A percentile compares a stretch with the other conserved stretches of the same genome.
Evolutionary conservation across 2,329 filamentous ascomycete genomes (phyloP).

Genomic region (Fusarium bactridioides): DNA sequence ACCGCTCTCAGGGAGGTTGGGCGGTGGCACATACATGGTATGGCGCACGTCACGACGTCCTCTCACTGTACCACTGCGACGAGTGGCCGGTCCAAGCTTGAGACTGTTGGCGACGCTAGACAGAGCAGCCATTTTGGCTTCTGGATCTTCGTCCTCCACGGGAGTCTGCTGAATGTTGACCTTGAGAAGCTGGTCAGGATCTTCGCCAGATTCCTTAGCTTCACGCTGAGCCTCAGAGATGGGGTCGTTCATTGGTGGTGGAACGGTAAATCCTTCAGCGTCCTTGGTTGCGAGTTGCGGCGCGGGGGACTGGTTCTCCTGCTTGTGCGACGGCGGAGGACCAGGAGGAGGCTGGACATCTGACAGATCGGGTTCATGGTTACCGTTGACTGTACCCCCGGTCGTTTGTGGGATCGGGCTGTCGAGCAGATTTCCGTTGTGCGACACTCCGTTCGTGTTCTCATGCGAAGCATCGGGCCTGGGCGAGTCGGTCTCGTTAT

Average conservation of each 20-base stretch:
- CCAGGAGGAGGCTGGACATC: conserved; percentile 62
- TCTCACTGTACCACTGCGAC: conserved; percentile 78
- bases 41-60: conserved; percentile 92
- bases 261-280: conserved; percentile 79
- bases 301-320: conserved; percentile 47
- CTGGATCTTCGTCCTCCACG: conserved; percentile 78
- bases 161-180: conserved; percentile 82
- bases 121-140: conserved; percentile 75
- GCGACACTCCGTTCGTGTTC: conserved; percentile 55
- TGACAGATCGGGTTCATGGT: conserved; percentile 55
- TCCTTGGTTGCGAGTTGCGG: conserved; percentile 62
- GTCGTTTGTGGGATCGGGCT: conserved; percentile 41
- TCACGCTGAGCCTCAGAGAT: conserved; percentile 79
- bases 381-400: conserved; percentile 57
- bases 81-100: conserved; percentile 69
- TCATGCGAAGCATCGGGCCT: conserved; percentile 47
- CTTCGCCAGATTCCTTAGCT: conserved; percentile 58
- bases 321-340: conserved; percentile 54
- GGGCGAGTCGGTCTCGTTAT: conserved; percentile 39
- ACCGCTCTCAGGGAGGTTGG: conserved; percentile 47
- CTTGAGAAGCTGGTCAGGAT: conserved; percentile 75
- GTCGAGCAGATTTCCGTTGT: conserved; percentile 43
- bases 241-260: conserved; percentile 66
- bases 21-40: conserved; percentile 78
- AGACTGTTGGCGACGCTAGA: conserved; percentile 79